Evolutionary conservation across 2,329 filamentous ascomycete species (phyloP), one percentile per base, ranked within the genome.

Genomic region (Botrytis medusae): DNA sequence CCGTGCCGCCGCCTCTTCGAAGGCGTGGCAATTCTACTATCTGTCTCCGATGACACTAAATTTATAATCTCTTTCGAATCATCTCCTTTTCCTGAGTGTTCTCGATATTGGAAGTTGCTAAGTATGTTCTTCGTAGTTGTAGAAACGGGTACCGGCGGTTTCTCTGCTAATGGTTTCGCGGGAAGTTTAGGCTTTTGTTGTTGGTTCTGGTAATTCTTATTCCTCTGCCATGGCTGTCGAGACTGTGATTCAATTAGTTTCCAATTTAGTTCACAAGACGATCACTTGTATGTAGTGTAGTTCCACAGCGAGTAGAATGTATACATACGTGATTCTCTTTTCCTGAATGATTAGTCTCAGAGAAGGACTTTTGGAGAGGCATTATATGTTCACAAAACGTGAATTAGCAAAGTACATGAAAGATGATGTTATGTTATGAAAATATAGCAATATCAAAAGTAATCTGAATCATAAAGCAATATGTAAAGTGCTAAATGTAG

Each of bases 81-180:
- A 37, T 70, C 71, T n/a, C 79, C 76, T 4, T 77, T 75, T 40
- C 75, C 76, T 20, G 79, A 7, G 25, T 75, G 71, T 44, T 74
- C 74, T 29, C 85, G 83, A 75, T 89, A 91, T 72, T 88, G 87
- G 78, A 88, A 88, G 46, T 83, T 82, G 74, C 86, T 87, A 46
- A 91, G 84, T 78, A 91, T 91, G 75, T 83, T 87, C 79, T 88
- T 91, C 18, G 89, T 90, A 14, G 84, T 84, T 46, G 87, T 84
- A 57, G 89, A 91, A 44, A 82, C 74, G 51, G 78, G 78, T 42
- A 80, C 48, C 2, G 78, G 77, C 20, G 77, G 78, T 67, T 79
- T 79, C 37, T 79, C 78, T 65, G 77, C 77, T 22, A 79, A 60
- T 48, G 77, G 77, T 64, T 77, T 81, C 9, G 75, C 62, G n/a